Base-by-base conservation (phyloP, 371 early-diverging fungal species). In the Rozella allomycis region DNA sequence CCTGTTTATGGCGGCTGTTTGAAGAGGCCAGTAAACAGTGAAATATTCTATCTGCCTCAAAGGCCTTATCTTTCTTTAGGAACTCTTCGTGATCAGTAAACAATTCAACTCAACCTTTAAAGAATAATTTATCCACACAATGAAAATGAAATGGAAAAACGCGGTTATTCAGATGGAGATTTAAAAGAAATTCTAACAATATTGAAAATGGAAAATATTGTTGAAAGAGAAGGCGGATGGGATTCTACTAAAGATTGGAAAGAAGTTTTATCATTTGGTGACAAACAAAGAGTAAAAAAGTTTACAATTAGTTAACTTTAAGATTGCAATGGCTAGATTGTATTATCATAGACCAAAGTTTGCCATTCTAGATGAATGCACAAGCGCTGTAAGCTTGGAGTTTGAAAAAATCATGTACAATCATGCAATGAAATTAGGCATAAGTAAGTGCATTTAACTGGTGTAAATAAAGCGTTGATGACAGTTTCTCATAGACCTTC, bases 401-500 rank as follows among this genome's bases (percentile, higher is more conserved):
- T 77, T 82, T 18, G 87, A 86, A 48, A 69, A 73, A 3, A 50
- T 80, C 42, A 78, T 86, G 77, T 86, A 86, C 58, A 68, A 67
- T 25, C 72, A 78, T 47, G 78, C 86, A 13, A 78, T 77, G 45
- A 67, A 69, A 30, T 54, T 76, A 28, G 77, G 77, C 16, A 84
- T 84, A 41, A 66, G n/a, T n/a, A n/a, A n/a, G n/a, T n/a, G n/a
- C n/a, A n/a, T n/a, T n/a, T n/a, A n/a, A n/a, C n/a, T n/a, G n/a
- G n/a, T n/a, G n/a, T n/a, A n/a, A n/a, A n/a, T n/a, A n/a, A n/a
- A n/a, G n/a, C 77, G 1, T 49, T 86, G 29, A 52, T 86, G 30
- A 86, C 86, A 0, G 79, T 86, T 31, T 76, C 78, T 13, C 86
- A 83, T 50, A 74, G 83, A 13, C 78, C 83, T 13, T 70, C 79